Evolutionary conservation across 2,329 filamentous ascomycete genomes (phyloP), one percentile per base, ranked within the genome.

Genomic region (Clonostachys rhizophaga): DNA sequence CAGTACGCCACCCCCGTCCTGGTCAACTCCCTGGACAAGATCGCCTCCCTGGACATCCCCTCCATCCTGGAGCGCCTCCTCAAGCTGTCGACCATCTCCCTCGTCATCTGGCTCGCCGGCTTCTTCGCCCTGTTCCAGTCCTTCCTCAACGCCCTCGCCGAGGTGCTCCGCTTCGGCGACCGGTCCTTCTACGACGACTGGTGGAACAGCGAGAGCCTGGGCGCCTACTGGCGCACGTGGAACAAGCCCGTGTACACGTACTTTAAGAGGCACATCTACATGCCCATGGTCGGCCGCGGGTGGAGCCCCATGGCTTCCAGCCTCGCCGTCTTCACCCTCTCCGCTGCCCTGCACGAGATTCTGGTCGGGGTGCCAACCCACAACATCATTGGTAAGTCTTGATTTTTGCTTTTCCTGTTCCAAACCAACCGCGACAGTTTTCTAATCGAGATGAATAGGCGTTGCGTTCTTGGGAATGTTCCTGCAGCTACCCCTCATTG

Each of bases 51-150:
- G 17, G 86, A 96, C 58, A 64, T 95, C 41, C 73, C 86, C 12
- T 87, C 88, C 37, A 95, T 97, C 45, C 65, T 91, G 33, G 94
- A 99, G 69, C 83, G 94, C 14, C 74, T 96, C 20, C 85, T 99
- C 75, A 99, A 99, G 68, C 78, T 99, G 18, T 95, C 89, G 9
- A 97, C 94, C 16, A 96, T 99, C 52, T 95, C 89, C 16, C 79
- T 97, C 33, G 86, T 96, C 52, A 95, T 96, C 63, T 99, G 94
- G 94, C 84, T 99, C 1, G 91, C 91, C 2, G 92, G 94, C 6
- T 99, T 99, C 76, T 97, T 96, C 59, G 94, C 92, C 3, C 70
- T 97, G 13, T 99, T 99, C 71, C 94, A 99, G 62, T 92, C 89
- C 2, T 85, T 89, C 51, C 73, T 99, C 44, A 99, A 99, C 60